These are phyloP conservation scores for Lachnellula arida DNA, from an alignment of 2,329 filamentous ascomycete species.

Conservation along the genomic window DNA sequence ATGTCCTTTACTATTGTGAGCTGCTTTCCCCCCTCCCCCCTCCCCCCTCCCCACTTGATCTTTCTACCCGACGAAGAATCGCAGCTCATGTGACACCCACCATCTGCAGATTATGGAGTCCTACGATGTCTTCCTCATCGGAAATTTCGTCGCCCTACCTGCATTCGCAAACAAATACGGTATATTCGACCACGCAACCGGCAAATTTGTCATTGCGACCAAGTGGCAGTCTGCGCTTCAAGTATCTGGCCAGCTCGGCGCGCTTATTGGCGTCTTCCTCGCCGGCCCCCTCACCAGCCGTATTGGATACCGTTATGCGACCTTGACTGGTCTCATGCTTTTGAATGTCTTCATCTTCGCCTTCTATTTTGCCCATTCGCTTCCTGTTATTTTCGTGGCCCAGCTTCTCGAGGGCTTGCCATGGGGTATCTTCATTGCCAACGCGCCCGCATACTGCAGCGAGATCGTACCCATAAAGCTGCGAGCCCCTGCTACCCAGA, in stretches of 20 bases:
- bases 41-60: not conserved
- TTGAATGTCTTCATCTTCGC: conserved; percentile 43
- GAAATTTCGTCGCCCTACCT: conserved; percentile 51
- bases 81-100: conserved; percentile 1
- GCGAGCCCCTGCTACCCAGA: conserved; percentile 54
- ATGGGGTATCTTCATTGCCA: conserved; percentile 64
- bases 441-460: conserved; percentile 57
- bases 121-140: conserved; percentile 58
- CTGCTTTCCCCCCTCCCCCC: conserved; percentile 3
- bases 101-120: conserved; percentile 55
- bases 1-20: conserved; percentile 52
- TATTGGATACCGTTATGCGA: conserved; percentile 57
- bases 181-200: conserved; percentile 29
- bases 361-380: conserved; percentile 42
- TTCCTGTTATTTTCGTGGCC: conserved; percentile 43
- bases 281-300: conserved; percentile 56
- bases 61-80: not conserved
- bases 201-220: conserved; percentile 40
- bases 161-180: conserved; percentile 45
- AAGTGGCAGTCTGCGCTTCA: conserved; percentile 56
- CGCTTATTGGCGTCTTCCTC: conserved; percentile 54
- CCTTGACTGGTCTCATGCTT: conserved; percentile 49
- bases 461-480: conserved; percentile 58
- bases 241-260: conserved; percentile 50
- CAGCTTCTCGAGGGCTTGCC: conserved; percentile 59